These are phyloP conservation scores for Letharia columbiana DNA, from an alignment of 495 filamentous ascomycete genomes.

Conservation along the genomic window DNA sequence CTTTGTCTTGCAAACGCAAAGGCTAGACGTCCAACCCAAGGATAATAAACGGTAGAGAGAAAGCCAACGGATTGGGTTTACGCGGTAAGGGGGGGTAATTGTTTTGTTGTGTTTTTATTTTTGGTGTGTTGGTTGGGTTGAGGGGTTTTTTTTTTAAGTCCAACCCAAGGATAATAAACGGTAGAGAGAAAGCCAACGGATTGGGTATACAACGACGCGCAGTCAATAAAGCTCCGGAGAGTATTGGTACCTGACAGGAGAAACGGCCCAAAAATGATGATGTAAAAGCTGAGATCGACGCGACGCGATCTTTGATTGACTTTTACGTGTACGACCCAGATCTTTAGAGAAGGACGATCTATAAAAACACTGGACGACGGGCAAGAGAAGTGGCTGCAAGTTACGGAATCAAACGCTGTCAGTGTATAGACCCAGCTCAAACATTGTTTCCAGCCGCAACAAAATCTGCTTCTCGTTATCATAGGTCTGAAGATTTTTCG, in stretches of 20 bases:
- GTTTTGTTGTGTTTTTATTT: too few relatives aligned
- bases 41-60: neutral
- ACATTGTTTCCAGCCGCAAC: too few relatives aligned
- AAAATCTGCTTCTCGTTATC: too few relatives aligned
- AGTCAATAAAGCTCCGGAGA: neutral
- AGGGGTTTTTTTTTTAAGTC: too few relatives aligned
- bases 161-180: too few relatives aligned
- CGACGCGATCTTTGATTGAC: neutral
- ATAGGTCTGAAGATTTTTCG: too few relatives aligned
- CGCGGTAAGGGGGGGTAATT: too few relatives aligned
- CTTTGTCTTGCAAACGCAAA: neutral
- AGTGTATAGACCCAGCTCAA: too few relatives aligned
- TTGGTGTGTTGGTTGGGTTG: too few relatives aligned
- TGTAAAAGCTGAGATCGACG: constrained; percentile 2
- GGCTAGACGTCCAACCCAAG: neutral
- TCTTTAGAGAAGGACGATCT: constrained; percentile 1
- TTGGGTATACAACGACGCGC: neutral
- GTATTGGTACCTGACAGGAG: constrained; percentile 2
- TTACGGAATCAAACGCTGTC: too few relatives aligned
- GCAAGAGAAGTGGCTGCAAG: too few relatives aligned
- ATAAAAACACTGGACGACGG: neutral
- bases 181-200: neutral
- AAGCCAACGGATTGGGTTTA: too few relatives aligned
- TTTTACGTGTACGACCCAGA: constrained; percentile 1
- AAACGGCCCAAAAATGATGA: neutral